Conservation (phyloP, 208 protist genomes). For the Borovskyia barvae region DNA sequence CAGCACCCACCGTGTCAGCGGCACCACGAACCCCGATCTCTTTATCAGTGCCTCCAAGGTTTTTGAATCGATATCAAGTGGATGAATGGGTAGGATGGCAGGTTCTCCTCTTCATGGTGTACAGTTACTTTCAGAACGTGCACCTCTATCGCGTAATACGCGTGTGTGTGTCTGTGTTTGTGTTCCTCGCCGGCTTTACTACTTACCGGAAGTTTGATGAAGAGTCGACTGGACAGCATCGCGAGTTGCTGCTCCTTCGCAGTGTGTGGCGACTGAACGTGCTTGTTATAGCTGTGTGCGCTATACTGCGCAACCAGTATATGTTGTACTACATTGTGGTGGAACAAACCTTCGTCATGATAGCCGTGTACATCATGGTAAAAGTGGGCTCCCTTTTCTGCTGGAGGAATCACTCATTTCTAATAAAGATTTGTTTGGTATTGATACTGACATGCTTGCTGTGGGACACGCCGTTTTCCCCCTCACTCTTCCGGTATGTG, state of each 20-base stretch:
- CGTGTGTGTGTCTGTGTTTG: constrained; percentile 86
- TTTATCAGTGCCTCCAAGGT: no score
- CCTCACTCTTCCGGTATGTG: constrained; percentile 34
- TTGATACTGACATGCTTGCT: constrained; percentile 37
- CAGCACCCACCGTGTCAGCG: neutral
- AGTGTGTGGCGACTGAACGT: constrained; percentile 87
- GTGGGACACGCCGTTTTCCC: constrained; percentile 41
- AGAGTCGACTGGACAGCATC: constrained; percentile 20
- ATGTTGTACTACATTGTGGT: constrained; percentile 94
- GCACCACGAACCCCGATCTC: constrained; percentile 1
- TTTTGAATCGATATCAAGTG: constrained; percentile 78
- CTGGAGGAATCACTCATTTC: constrained; percentile 10
- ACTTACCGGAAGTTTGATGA: constrained; percentile 90
- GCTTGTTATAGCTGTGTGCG: constrained; percentile 58
- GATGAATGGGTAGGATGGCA: constrained; percentile 93
- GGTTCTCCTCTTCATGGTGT: constrained; percentile 85
- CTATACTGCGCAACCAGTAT: constrained; percentile 56
- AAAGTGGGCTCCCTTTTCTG: constrained; percentile 31
- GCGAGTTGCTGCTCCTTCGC: constrained; percentile 56
- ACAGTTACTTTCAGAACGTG: constrained; percentile 85
- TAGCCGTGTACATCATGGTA: constrained; percentile 53
- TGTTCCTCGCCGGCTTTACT: constrained; percentile 92
- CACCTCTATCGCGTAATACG: constrained; percentile 81
- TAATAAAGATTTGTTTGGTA: constrained; percentile 32
- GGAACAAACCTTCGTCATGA: constrained; percentile 86